Evolutionary conservation across 1,284 basidiomycete genomes (phyloP).

Genomic region (Tylopilus sp.): DNA sequence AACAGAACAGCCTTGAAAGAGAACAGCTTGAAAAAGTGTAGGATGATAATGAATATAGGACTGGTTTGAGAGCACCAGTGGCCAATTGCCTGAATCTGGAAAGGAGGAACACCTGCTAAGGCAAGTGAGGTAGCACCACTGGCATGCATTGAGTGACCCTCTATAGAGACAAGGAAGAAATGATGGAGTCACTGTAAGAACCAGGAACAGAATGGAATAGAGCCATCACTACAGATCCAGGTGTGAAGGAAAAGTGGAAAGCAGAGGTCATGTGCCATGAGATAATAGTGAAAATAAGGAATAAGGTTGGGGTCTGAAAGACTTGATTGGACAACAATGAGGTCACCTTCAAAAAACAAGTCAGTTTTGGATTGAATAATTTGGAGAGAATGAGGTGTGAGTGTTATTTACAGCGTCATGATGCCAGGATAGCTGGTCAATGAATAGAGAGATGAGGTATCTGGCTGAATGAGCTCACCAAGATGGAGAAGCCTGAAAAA

Average conservation of each 20-base stretch:
- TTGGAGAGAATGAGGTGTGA: neutral
- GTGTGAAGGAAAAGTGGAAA: no score
- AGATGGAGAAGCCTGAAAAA: slow-evolving; percentile 10
- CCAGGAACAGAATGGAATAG: no score
- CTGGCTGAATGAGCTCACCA: neutral
- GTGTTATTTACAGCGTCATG: neutral
- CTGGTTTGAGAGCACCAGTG: slow-evolving; percentile 11
- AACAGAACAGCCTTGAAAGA: slow-evolving; percentile 6
- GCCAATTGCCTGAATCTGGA: slow-evolving; percentile 15
- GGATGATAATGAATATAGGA: slow-evolving; percentile 10
- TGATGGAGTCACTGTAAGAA: no score
- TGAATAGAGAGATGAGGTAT: neutral
- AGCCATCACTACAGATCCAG: no score
- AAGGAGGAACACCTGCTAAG: neutral
- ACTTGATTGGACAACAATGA: no score
- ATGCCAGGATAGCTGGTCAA: neutral
- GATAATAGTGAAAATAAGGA: no score
- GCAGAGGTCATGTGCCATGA: no score
- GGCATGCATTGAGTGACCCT: slow-evolving; percentile 13
- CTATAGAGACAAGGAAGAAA: no score
- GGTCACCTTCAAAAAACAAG: neutral
- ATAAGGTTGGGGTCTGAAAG: no score
- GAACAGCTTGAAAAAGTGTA: slow-evolving; percentile 4
- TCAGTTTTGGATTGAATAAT: slow-evolving; percentile 3
- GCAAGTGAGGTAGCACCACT: neutral